Evolutionary conservation across 306 rosid genomes (phyloP).

Genomic region (Corylus avellana): DNA sequence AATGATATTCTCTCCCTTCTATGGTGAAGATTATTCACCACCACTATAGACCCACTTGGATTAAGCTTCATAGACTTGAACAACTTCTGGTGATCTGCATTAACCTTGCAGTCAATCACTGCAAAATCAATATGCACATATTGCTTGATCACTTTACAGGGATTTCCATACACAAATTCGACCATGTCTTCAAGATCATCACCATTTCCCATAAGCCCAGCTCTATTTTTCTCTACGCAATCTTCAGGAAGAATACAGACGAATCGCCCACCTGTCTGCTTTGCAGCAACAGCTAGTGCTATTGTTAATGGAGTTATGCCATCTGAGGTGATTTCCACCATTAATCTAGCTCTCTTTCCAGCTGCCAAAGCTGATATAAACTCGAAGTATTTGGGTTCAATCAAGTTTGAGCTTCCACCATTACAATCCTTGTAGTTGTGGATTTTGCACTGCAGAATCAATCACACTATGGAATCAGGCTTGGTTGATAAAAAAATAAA

Average conservation of each 20-base stretch:
- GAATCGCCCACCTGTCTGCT: constrained; percentile 32
- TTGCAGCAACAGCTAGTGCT: constrained; percentile 28
- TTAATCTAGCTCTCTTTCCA: constrained; percentile 23
- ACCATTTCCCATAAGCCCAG: neutral
- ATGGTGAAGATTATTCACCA: constrained; percentile 1
- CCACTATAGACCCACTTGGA: constrained; percentile 20
- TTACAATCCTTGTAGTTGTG: neutral
- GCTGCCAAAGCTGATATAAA: constrained; percentile 34
- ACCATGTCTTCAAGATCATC: constrained; percentile 13
- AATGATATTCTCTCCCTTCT: constrained; percentile 1
- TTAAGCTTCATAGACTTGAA: constrained; percentile 25
- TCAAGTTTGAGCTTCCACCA: neutral
- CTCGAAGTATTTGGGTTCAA: constrained; percentile 28
- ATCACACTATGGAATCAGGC: neutral
- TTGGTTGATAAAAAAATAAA: neutral
- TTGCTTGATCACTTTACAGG: constrained; percentile 16
- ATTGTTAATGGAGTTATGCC: constrained; percentile 25
- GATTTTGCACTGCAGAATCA: constrained; percentile 7
- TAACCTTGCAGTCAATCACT: constrained; percentile 27
- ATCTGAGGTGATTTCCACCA: constrained; percentile 19
- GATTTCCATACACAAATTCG: constrained; percentile 15
- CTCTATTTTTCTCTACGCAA: neutral
- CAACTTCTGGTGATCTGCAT: constrained; percentile 3
- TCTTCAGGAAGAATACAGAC: constrained; percentile 17
- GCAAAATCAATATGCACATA: constrained; percentile 22